phyloP scores from a whole-genome alignment of 176 grass and related monocot genomes.

The Cymbopogon citratus region DNA sequence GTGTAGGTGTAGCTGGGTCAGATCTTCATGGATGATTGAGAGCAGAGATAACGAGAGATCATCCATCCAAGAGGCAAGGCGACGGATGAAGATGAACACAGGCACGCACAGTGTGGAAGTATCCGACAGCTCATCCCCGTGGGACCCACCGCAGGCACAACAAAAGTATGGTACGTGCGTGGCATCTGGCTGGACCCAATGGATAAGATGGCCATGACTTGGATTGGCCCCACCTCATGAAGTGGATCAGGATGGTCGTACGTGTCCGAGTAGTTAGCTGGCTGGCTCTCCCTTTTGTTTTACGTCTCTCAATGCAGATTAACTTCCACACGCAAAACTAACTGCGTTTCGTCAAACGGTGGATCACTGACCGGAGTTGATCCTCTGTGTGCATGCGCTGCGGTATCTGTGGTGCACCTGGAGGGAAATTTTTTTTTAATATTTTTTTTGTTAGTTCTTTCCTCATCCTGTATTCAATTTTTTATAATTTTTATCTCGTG shows the following conservation, averaged over 20 bases:
- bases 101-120: background rate
- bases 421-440: background rate
- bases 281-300: background rate
- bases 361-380: background rate
- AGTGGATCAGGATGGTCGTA: slow-evolving; percentile 1
- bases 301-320: slow-evolving; percentile 3
- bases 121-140: slow-evolving; percentile 23
- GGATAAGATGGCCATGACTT: slow-evolving; percentile 33
- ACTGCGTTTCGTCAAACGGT: background rate
- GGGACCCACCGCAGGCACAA: background rate
- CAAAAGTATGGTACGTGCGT: background rate
- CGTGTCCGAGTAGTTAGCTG: background rate
- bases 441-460: background rate
- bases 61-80: no score
- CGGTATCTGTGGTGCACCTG: background rate
- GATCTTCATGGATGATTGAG: background rate
- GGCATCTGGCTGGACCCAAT: slow-evolving; percentile 9
- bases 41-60: no score
- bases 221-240: background rate
- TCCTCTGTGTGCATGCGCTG: background rate
- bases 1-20: background rate
- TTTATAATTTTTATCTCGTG: background rate
- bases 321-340: background rate
- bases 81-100: background rate
- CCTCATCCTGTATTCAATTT: background rate